Base-by-base conservation (phyloP, 805 yeast genomes). In the Candida awuae region DNA sequence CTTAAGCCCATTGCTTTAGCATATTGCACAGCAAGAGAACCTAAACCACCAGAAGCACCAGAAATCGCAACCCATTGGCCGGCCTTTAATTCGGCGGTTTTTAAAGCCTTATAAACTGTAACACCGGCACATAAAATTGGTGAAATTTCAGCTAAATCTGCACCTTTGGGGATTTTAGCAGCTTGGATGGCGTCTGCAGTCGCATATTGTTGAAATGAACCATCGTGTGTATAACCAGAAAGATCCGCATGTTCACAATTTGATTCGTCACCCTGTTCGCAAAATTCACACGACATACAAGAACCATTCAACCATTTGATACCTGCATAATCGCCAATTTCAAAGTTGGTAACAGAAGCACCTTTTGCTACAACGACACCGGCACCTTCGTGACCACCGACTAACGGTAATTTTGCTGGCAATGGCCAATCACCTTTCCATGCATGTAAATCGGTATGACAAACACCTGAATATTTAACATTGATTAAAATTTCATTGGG, bases 331-430 rank as follows among this genome's bases (percentile, higher is more conserved):
- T 77, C 84, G 56, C 84, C 84, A 46, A 77, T 55, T 54, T 75
- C 65, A 65, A 77, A 77, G 48, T 74, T 75, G 38, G 62, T 67
- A 42, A 77, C 84, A 51, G 70, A 65, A 31, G 67, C 67, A 54
- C 84, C 84, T 58, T 67, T 63, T 36, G 71, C 80, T 45, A 77
- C 84, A 46, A 77, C 84, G 26, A 72, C 70, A 62, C 84, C 83
- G 35, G 82, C 81, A 67, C 84, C 84, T 62, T 77, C 84, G 61
- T 77, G 84, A 55, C 84, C 84, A 52, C 84, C 84, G 33, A 77
- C 80, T 51, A 77, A 65, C 30, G 82, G 83, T 51, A 76, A 64
- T 66, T 55, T 70, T 59, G 54, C 66, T 55, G 61, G 71, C 63
- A 77, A 67, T 44, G 83, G 77, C 82, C 81, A 76, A 55, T 76